Conservation (phyloP, 2,329 filamentous ascomycete species). For the Escovopsis weberi region DNA sequence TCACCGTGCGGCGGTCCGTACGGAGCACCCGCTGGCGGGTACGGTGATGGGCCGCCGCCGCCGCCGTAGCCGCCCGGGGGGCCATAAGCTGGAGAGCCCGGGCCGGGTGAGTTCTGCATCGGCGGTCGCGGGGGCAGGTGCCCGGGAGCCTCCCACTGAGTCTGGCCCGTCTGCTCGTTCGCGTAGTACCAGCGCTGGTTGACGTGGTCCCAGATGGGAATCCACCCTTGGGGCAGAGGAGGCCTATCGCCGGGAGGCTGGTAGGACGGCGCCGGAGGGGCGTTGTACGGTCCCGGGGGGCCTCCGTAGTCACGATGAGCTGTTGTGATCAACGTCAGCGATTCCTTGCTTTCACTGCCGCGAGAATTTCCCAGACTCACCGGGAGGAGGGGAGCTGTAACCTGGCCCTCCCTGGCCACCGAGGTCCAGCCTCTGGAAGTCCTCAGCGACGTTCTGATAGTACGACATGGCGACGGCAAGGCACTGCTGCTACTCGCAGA, state of each 20-base stretch:
- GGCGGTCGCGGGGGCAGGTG: slow-evolving; percentile 12
- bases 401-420: slow-evolving; percentile 14
- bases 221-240: slow-evolving; percentile 45
- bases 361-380: not conserved
- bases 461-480: slow-evolving; percentile 24
- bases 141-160: slow-evolving; percentile 49
- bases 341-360: slow-evolving; percentile 1
- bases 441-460: slow-evolving; percentile 27
- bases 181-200: slow-evolving; percentile 51
- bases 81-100: slow-evolving; percentile 13
- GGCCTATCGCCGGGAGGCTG: slow-evolving; percentile 26
- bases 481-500: not conserved
- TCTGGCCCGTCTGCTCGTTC: slow-evolving; percentile 43
- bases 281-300: slow-evolving; percentile 7
- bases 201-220: slow-evolving; percentile 45
- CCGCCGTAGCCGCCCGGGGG: slow-evolving; percentile 5
- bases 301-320: not conserved
- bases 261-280: slow-evolving; percentile 14
- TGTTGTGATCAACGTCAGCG: slow-evolving; percentile 12
- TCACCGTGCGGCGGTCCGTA: slow-evolving; percentile 2
- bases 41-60: slow-evolving; percentile 2
- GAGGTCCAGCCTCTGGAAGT: slow-evolving; percentile 33
- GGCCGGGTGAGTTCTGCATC: slow-evolving; percentile 9
- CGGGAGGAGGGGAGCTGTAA: slow-evolving; percentile 1
- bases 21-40: not conserved